Evolutionary conservation across 2,329 filamentous ascomycete species (phyloP).

Genomic region (Chaetomium olivaceum): DNA sequence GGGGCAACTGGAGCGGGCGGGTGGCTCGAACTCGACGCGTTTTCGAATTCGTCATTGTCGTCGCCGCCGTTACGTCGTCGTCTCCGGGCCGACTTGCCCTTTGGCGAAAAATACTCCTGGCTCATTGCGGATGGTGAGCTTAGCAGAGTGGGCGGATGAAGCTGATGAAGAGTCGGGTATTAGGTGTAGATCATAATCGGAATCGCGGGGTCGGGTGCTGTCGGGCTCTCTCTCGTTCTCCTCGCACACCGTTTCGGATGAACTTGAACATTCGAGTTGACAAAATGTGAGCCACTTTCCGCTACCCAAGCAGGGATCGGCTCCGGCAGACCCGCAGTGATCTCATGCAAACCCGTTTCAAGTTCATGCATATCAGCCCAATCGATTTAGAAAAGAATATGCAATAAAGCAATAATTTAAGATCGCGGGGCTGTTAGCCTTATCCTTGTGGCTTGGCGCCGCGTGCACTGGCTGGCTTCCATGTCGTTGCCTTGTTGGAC

Average conservation of each 20-base stretch:
- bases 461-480: not conserved
- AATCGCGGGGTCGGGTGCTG: slow-evolving; percentile 7
- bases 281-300: slow-evolving; percentile 12
- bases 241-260: slow-evolving; percentile 16
- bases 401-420: not conserved
- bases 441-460: not conserved
- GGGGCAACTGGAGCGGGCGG: slow-evolving; percentile 19
- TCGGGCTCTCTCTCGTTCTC: slow-evolving; percentile 9
- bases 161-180: slow-evolving; percentile 3
- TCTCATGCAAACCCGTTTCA: slow-evolving; percentile 7
- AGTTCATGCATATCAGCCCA: not conserved
- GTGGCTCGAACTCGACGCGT: slow-evolving; percentile 29
- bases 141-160: slow-evolving; percentile 10
- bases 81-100: slow-evolving; percentile 51
- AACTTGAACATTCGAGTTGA: slow-evolving; percentile 10
- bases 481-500: slow-evolving; percentile 5
- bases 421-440: not conserved
- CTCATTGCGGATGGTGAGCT: slow-evolving; percentile 49
- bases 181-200: slow-evolving; percentile 17
- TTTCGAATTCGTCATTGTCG: slow-evolving; percentile 31
- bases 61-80: slow-evolving; percentile 37
- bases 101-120: slow-evolving; percentile 58
- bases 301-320: slow-evolving; percentile 8
- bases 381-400: not conserved
- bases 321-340: slow-evolving; percentile 7